Conservation (phyloP, 2,329 filamentous ascomycete genomes). For the Arthrobotrys musiformis region DNA sequence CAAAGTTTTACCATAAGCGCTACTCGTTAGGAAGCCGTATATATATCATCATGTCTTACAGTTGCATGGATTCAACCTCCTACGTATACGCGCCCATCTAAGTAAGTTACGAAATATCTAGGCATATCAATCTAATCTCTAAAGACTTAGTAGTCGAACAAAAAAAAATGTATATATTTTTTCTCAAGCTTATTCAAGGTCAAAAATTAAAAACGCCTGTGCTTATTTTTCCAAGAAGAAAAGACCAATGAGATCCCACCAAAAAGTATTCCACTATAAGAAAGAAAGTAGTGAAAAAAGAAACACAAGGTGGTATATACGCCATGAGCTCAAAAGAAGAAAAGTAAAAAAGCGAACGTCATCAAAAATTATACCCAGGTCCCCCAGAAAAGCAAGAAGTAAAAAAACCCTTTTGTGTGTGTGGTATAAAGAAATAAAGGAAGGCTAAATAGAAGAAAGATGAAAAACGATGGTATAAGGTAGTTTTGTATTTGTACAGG, state of each 20-base stretch:
- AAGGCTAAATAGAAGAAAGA: slow-evolving; percentile 34
- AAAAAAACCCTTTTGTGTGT: slow-evolving; percentile 49
- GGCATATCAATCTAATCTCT: too few species aligned
- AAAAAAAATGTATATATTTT: too few species aligned
- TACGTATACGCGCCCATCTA: too few species aligned
- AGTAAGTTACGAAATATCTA: too few species aligned
- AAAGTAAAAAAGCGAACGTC: slow-evolving; percentile 48
- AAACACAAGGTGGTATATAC: slow-evolving; percentile 35
- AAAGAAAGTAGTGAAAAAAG: background rate
- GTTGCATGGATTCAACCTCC: too few species aligned
- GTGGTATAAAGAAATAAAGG: slow-evolving; percentile 52
- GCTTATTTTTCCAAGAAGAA: slow-evolving; percentile 1
- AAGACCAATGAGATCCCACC: slow-evolving; percentile 28
- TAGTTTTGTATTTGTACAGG: slow-evolving; percentile 55
- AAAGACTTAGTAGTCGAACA: too few species aligned
- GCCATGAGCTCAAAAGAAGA: slow-evolving; percentile 29
- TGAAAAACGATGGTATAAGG: slow-evolving; percentile 47
- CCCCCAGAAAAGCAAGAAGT: slow-evolving; percentile 26
- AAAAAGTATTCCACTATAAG: slow-evolving; percentile 9
- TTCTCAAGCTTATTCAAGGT: background rate
- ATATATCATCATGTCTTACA: too few species aligned
- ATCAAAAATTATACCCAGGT: slow-evolving; percentile 35
- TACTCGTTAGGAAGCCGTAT: too few species aligned
- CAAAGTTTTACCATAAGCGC: too few species aligned
- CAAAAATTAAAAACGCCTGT: slow-evolving; percentile 19